phyloP scores from a whole-genome alignment of 306 rosid species.

The Lagenaria siceraria region DNA sequence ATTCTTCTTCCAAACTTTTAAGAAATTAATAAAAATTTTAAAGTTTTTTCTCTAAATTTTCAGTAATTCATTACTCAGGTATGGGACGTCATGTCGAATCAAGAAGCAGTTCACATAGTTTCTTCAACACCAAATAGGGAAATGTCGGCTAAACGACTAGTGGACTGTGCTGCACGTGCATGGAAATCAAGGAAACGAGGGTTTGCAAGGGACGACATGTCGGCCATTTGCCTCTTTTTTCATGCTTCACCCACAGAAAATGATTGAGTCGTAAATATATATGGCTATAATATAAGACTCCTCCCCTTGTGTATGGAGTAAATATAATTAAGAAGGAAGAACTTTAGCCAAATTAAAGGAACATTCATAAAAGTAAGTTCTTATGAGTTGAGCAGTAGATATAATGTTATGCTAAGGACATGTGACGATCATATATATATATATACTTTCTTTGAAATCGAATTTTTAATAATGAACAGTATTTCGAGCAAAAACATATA shows the following conservation, averaged over 20 bases:
- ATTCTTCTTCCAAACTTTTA: too few species aligned
- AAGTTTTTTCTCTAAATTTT: too few species aligned
- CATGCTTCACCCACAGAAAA: conserved; percentile 23
- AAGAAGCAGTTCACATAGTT: conserved; percentile 73
- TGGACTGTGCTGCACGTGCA: conserved; percentile 49
- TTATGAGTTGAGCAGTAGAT: too few species aligned
- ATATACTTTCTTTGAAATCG: too few species aligned
- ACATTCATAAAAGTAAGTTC: too few species aligned
- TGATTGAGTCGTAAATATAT: background rate
- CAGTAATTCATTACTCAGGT: conserved; percentile 26
- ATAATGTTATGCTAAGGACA: too few species aligned
- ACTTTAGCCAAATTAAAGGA: too few species aligned
- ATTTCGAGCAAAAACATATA: too few species aligned
- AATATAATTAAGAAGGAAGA: too few species aligned
- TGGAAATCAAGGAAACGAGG: conserved; percentile 81
- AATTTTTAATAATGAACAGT: too few species aligned
- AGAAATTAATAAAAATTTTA: too few species aligned
- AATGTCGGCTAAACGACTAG: conserved; percentile 52
- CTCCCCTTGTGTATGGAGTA: background rate
- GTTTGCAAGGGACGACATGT: conserved; percentile 77
- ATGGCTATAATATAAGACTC: background rate
- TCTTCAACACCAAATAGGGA: conserved; percentile 41
- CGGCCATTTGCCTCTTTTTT: conserved; percentile 86
- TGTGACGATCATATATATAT: background rate
- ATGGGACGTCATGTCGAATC: conserved; percentile 86